A percentile compares a stretch with the other conserved stretches of the same genome.
phyloP scores from a whole-genome alignment of 192 early-diverging fungal genomes.

The Coemansia erecta region DNA sequence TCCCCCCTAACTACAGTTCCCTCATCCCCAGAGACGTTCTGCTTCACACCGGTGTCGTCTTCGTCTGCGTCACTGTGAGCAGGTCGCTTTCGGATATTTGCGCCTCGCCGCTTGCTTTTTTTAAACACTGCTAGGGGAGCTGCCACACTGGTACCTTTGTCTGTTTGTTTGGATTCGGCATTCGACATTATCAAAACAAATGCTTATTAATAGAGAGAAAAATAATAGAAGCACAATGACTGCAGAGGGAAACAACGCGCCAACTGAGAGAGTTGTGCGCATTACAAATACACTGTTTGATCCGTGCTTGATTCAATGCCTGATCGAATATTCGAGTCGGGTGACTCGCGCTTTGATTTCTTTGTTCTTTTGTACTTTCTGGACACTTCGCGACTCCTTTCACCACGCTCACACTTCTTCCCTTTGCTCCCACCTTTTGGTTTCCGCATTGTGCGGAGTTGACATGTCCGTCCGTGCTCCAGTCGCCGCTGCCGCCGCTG shows the following conservation, averaged over 20 bases:
- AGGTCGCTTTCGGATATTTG: conserved; percentile 42
- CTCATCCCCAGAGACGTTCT: conserved; percentile 18
- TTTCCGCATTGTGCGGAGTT: too few relatives aligned
- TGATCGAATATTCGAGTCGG: too few relatives aligned
- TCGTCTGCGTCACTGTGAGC: conserved; percentile 18
- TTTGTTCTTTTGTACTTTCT: too few relatives aligned
- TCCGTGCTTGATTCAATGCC: neutral
- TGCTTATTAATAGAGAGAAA: conserved; percentile 1
- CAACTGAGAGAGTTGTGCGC: too few relatives aligned
- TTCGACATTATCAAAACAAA: neutral
- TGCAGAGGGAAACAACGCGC: too few relatives aligned
- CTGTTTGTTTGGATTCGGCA: neutral
- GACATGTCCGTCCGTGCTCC: too few relatives aligned
- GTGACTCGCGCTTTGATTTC: too few relatives aligned
- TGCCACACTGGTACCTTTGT: neutral
- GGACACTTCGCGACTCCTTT: too few relatives aligned
- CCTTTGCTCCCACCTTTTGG: too few relatives aligned
- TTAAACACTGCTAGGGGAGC: conserved; percentile 19
- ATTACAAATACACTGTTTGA: too few relatives aligned
- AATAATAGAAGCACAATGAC: neutral
- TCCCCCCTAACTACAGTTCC: conserved; percentile 23
- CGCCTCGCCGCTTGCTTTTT: conserved; percentile 51
- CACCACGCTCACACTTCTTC: too few relatives aligned
- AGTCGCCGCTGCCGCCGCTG: too few relatives aligned
- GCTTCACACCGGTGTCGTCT: conserved; percentile 8